Conservation (phyloP, 2,329 filamentous ascomycete genomes). For the Westerdykella sp. region DNA sequence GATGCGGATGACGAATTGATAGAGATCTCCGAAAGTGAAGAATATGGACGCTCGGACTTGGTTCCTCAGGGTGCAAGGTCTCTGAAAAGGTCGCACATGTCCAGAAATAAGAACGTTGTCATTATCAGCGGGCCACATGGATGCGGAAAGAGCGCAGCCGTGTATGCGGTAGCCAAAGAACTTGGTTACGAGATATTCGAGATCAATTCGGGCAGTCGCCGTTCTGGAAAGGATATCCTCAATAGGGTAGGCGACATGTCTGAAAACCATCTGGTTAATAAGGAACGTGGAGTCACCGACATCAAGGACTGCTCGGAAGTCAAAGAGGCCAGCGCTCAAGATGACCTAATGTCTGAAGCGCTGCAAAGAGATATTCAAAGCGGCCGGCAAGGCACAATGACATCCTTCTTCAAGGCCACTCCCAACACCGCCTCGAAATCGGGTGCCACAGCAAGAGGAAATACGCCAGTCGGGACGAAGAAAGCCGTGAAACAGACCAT, state of each 20-base stretch:
- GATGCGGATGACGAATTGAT: slow-evolving; percentile 46
- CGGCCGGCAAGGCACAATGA: slow-evolving; percentile 72
- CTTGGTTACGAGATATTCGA: slow-evolving; percentile 92
- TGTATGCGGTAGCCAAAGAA: slow-evolving; percentile 88
- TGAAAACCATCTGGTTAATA: slow-evolving; percentile 80
- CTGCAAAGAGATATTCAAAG: slow-evolving; percentile 56
- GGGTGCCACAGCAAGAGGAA: slow-evolving; percentile 15
- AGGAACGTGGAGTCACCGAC: slow-evolving; percentile 28
- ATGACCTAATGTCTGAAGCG: slow-evolving; percentile 38
- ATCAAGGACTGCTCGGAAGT: slow-evolving; percentile 1
- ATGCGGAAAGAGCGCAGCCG: slow-evolving; percentile 86
- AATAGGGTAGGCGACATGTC: slow-evolving; percentile 97
- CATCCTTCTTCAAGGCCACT: slow-evolving; percentile 64
- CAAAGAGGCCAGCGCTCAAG: neutral
- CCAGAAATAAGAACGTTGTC: slow-evolving; percentile 61
- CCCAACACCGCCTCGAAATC: slow-evolving; percentile 15
- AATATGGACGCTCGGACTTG: slow-evolving; percentile 5
- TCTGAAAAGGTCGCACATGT: slow-evolving; percentile 27
- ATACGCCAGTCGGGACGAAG: slow-evolving; percentile 7
- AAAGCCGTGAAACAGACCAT: slow-evolving; percentile 9
- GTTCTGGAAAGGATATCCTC: slow-evolving; percentile 82
- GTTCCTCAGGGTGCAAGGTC: slow-evolving; percentile 35
- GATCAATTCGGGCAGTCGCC: slow-evolving; percentile 75
- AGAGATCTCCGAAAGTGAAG: slow-evolving; percentile 59
- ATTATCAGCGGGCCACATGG: slow-evolving; percentile 84